phyloP scores from a whole-genome alignment of 2,329 filamentous ascomycete genomes.

The Colletotrichum sp. region DNA sequence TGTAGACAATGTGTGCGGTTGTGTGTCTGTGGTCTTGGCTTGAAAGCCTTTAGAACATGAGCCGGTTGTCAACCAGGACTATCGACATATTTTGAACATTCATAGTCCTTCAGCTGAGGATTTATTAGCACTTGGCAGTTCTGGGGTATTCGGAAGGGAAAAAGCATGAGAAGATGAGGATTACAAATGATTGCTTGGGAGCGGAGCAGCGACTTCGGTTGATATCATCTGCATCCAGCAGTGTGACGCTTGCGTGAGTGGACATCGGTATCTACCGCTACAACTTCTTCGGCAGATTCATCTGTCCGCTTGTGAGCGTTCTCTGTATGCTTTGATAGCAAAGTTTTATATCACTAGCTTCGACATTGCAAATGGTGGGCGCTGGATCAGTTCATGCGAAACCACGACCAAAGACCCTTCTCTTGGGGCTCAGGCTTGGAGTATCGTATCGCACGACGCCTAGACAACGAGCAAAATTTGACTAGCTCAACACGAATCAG shows the following conservation, averaged over 20 bases:
- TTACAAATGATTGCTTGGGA: no score
- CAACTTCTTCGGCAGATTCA: no score
- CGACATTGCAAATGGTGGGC: background rate
- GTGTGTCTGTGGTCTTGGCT: background rate
- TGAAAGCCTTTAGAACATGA: background rate
- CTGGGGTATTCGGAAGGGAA: no score
- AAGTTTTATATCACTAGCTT: no score
- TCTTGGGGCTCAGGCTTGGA: background rate
- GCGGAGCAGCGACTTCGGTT: no score
- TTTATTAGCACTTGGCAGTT: no score
- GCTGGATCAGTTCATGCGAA: no score
- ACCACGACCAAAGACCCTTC: accelerated
- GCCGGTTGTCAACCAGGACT: no score
- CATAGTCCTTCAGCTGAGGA: no score
- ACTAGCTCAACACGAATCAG: background rate
- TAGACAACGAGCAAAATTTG: background rate
- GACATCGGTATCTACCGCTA: no score
- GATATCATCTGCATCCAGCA: no score
- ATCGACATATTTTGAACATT: background rate
- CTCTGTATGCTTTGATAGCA: accelerated
- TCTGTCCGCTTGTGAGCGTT: accelerated
- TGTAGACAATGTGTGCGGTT: background rate
- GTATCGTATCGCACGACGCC: background rate
- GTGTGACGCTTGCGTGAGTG: background rate
- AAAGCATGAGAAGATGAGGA: no score